These are phyloP conservation scores for Anacardium occidentale DNA, from an alignment of 345 rosid genomes.

Conservation along the genomic window DNA sequence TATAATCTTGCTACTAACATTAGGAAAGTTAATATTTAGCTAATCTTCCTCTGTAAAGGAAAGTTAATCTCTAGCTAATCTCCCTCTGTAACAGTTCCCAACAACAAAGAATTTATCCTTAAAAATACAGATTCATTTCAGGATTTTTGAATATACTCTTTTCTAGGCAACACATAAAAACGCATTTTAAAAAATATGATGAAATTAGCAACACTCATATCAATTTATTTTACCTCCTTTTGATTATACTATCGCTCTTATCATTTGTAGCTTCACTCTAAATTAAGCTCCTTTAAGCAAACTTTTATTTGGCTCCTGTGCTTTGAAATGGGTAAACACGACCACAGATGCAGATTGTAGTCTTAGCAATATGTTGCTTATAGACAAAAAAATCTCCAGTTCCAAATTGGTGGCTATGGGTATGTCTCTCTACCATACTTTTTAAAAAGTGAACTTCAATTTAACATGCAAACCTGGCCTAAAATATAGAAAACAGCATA, in stretches of 20 bases:
- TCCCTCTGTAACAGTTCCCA: too few species aligned
- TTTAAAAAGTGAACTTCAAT: background rate
- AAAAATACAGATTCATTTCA: background rate
- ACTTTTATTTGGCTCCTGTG: background rate
- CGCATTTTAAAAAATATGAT: too few species aligned
- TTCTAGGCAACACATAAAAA: too few species aligned
- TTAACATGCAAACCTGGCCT: background rate
- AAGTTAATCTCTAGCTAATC: too few species aligned
- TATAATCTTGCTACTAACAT: too few species aligned
- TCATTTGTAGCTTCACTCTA: background rate
- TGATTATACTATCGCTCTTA: too few species aligned
- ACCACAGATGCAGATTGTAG: background rate
- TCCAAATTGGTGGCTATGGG: background rate
- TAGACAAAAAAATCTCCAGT: background rate
- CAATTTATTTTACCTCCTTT: too few species aligned
- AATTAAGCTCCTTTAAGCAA: background rate
- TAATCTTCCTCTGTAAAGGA: too few species aligned
- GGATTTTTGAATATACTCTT: too few species aligned
- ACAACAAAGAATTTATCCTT: background rate
- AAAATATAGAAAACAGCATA: background rate
- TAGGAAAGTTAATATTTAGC: too few species aligned
- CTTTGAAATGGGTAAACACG: background rate
- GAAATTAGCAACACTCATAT: too few species aligned
- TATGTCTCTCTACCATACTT: background rate
- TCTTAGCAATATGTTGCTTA: background rate